A percentile compares a stretch with the other conserved stretches of the same genome.
These are phyloP conservation scores for Cucurbita ficifolia DNA, from an alignment of 306 rosid species.

Conservation along the genomic window DNA sequence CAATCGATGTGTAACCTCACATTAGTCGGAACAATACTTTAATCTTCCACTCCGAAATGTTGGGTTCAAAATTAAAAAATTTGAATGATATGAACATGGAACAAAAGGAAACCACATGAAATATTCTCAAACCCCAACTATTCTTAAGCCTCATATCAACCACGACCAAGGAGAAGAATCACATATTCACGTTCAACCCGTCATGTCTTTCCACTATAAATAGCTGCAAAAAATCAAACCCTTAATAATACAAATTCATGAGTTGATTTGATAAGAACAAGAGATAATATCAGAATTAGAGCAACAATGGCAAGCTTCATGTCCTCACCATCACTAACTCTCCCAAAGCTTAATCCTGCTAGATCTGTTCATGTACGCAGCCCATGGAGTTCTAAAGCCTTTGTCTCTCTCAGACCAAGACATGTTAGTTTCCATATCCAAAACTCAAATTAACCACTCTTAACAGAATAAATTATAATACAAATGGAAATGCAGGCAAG, in stretches of 20 bases:
- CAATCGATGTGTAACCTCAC: too few species aligned
- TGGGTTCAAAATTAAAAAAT: too few species aligned
- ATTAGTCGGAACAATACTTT: too few species aligned
- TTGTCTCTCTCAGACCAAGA: background rate
- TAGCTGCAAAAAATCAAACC: background rate
- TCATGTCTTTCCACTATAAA: background rate
- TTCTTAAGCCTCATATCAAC: background rate
- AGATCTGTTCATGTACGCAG: background rate
- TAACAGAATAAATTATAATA: too few species aligned
- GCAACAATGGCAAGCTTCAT: constrained; percentile 4
- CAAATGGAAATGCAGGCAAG: constrained; percentile 12
- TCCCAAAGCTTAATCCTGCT: background rate
- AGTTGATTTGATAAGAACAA: background rate
- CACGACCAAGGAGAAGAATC: background rate
- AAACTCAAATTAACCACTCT: too few species aligned
- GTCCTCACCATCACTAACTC: background rate
- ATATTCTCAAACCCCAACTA: background rate
- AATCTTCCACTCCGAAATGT: too few species aligned
- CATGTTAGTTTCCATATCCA: background rate
- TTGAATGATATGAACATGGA: too few species aligned
- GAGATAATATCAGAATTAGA: background rate
- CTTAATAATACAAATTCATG: too few species aligned
- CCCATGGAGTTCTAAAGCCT: constrained; percentile 4
- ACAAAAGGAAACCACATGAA: background rate
- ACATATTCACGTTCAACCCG: too few species aligned